These are phyloP conservation scores for Pythium coloratum DNA, from an alignment of 352 stramenopile genomes.

Conservation along the genomic window DNA sequence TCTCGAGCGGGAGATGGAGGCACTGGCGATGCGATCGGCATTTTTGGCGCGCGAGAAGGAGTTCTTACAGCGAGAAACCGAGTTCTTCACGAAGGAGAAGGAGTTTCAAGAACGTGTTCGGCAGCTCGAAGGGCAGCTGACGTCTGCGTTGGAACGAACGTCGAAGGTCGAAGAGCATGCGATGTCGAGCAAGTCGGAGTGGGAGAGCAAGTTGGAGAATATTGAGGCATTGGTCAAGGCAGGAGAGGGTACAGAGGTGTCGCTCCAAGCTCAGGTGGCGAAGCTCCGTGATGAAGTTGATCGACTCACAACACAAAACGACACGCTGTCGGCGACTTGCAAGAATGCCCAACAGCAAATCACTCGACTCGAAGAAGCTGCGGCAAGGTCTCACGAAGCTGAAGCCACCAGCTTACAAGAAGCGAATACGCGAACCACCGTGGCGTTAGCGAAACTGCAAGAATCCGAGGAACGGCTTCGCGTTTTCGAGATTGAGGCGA, in stretches of 20 bases:
- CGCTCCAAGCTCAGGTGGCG: not conserved
- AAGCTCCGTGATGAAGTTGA: slow-evolving; percentile 1
- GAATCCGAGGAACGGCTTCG: slow-evolving; percentile 17
- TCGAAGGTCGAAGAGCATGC: slow-evolving; percentile 29
- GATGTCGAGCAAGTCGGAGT: not conserved
- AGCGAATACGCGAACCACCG: not conserved
- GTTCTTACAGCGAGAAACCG: slow-evolving; percentile 39
- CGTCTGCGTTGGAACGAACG: slow-evolving; percentile 21
- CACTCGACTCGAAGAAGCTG: not conserved
- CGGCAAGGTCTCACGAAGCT: not conserved
- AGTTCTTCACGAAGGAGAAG: slow-evolving; percentile 36
- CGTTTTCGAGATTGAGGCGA: not conserved
- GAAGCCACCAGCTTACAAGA: slow-evolving; percentile 12
- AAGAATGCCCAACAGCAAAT: slow-evolving; percentile 1
- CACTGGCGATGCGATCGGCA: slow-evolving; percentile 34
- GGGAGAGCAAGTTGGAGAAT: slow-evolving; percentile 3
- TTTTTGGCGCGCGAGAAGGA: slow-evolving; percentile 39
- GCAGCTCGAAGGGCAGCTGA: slow-evolving; percentile 33
- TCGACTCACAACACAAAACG: not conserved
- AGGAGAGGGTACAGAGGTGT: not conserved
- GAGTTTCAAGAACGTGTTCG: slow-evolving; percentile 29
- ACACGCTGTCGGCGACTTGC: not conserved
- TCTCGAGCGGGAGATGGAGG: slow-evolving; percentile 37
- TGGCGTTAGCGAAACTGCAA: slow-evolving; percentile 15
- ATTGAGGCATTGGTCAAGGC: not conserved